Conservation (phyloP, 495 filamentous ascomycete genomes). For the Penicillium coprophilum region DNA sequence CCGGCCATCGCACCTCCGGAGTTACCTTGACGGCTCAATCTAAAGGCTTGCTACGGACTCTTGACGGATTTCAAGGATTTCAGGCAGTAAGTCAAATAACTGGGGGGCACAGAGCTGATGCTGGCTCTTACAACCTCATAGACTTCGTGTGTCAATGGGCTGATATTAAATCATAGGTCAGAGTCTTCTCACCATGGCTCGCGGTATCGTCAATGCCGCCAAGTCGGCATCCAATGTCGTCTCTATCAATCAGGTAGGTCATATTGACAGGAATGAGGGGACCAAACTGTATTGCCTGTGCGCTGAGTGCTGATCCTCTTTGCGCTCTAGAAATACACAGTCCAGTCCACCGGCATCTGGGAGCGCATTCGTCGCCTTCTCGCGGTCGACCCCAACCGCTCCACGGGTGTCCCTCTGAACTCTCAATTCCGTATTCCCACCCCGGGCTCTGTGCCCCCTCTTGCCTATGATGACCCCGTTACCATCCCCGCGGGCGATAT, state of each 20-base stretch:
- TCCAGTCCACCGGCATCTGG: conserved; percentile 90
- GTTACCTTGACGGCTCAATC: conserved; percentile 17
- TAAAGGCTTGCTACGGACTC: conserved; percentile 14
- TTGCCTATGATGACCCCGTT: conserved; percentile 82
- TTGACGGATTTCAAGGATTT: conserved; percentile 17
- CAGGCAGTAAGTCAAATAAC: conserved; percentile 16
- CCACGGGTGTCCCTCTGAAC: conserved; percentile 88
- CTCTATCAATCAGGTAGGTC: conserved; percentile 39
- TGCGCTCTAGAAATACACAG: conserved; percentile 85
- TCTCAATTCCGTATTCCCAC: conserved; percentile 87
- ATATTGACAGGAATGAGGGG: background rate
- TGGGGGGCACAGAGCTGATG: background rate
- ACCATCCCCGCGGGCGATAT: conserved; percentile 91
- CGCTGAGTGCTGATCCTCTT: background rate
- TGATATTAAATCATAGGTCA: conserved; percentile 23
- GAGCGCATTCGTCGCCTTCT: conserved; percentile 74
- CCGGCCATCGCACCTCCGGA: conserved; percentile 20
- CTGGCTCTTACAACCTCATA: too few species aligned
- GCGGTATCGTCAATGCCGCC: conserved; percentile 43
- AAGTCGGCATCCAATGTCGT: conserved; percentile 44
- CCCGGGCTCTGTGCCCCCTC: conserved; percentile 75
- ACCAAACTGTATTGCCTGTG: background rate
- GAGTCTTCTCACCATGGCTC: conserved; percentile 41
- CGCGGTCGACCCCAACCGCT: conserved; percentile 84
- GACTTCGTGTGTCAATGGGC: conserved; percentile 1